phyloP scores from a whole-genome alignment of 129 eudicot genomes.

The Artemisia annua region DNA sequence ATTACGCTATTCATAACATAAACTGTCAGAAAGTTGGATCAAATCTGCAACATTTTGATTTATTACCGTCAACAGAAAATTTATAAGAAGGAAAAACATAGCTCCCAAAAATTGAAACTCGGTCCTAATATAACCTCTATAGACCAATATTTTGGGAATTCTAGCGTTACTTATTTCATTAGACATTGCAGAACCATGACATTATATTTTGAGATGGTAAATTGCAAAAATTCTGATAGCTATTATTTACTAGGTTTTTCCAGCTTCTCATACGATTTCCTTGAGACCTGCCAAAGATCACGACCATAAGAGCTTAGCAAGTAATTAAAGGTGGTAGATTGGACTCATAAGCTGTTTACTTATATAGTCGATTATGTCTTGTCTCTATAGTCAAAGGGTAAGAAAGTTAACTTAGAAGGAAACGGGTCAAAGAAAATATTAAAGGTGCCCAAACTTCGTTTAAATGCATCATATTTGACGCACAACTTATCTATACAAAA shows the following conservation, averaged over 20 bases:
- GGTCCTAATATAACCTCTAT: conserved; percentile 2
- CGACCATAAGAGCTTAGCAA: conserved; percentile 14
- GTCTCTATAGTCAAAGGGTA: background rate
- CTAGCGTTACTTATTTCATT: background rate
- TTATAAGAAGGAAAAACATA: background rate
- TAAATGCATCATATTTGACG: background rate
- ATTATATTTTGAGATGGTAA: background rate
- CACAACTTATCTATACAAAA: background rate
- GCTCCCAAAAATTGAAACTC: background rate
- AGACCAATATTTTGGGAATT: background rate
- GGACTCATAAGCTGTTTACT: background rate
- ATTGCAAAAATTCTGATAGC: background rate
- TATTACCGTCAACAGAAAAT: conserved; percentile 2
- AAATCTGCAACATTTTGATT: conserved; percentile 4
- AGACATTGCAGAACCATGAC: conserved; percentile 14
- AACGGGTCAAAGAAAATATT: background rate
- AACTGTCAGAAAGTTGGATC: conserved; percentile 1
- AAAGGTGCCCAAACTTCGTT: background rate
- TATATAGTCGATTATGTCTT: background rate
- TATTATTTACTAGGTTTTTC: conserved; percentile 21
- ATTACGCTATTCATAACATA: background rate
- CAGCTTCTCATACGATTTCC: conserved; percentile 60
- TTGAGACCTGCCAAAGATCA: conserved; percentile 39
- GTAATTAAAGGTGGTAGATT: background rate
- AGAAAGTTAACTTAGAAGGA: background rate